Base-by-base conservation (phyloP, 2,329 filamentous ascomycete genomes). In the Bipolaris bicolor region DNA sequence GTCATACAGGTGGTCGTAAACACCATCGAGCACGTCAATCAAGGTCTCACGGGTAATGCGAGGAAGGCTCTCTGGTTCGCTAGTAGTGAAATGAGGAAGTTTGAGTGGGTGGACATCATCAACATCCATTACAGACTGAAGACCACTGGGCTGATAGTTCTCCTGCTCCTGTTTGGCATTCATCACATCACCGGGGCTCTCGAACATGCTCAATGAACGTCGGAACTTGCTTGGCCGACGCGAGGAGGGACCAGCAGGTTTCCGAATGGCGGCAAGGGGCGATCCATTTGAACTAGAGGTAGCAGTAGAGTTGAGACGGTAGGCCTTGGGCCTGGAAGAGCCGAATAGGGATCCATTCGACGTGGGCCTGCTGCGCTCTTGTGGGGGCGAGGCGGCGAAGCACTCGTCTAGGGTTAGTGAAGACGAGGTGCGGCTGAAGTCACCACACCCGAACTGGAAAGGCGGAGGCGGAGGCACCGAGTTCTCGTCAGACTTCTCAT, bases 201-300 rank as follows among this genome's bases (percentile, higher is more conserved):
- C 94, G 78, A 96, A 99, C 95, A 99, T 99, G 84, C 95, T 98
- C 72, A 97, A 81, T 22, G 94, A 96, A 64, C 95, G 88, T 59
- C 95, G 88, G 72, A 94, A 94, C 75, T 95, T 76, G 66, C 67
- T 73, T 22, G 70, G 91, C 73, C 96, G 96, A 57, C 93, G 55
- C 85, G 90, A 75, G 88, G 92, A 47, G 85, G 89, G 59, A 22
- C 73, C 70, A 81, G 70, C 76, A 55, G 79, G 84, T 64, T 93
- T 91, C 62, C 92, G 88, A 54, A 88, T 79, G 66, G 94, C 68
- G 44, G 72, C 69, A 60, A 90, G 84, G 33, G 93, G 92, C 13
- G 92, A 96, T 37, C 89, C 92, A 77, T 86, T 90, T 60, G 85
- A 86, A 61, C 86, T 83, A 56, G 83, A 82, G 20, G 53, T 43